These are phyloP conservation scores for Boletus rubropictus DNA, from an alignment of 768 basidiomycete species.

Conservation along the genomic window DNA sequence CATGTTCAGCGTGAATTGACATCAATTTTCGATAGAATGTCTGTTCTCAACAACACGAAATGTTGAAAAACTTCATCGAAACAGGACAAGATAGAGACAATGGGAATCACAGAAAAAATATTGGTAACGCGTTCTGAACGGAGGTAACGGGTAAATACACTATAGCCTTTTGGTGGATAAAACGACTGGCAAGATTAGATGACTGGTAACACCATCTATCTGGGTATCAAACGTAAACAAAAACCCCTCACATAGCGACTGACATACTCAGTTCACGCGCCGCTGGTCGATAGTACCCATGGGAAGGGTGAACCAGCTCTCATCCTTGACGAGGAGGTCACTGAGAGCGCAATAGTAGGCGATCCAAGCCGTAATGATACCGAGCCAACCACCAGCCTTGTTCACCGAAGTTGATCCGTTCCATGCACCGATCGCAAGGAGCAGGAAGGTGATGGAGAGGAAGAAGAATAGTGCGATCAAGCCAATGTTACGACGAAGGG, in stretches of 20 bases:
- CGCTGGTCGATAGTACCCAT: conserved; percentile 27
- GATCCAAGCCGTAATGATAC: conserved; percentile 41
- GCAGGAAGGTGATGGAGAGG: conserved; percentile 48
- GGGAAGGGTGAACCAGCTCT: conserved; percentile 39
- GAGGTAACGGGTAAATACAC: background rate
- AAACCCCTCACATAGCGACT: background rate
- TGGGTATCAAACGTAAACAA: conserved; percentile 4
- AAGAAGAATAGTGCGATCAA: conserved; percentile 47
- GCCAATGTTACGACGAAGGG: conserved; percentile 45
- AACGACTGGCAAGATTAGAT: conserved; percentile 10
- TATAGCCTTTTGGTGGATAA: background rate
- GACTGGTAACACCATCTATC: background rate
- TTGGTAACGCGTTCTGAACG: background rate
- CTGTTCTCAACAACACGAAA: no score
- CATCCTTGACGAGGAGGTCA: conserved; percentile 35
- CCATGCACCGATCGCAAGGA: conserved; percentile 40
- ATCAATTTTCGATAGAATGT: no score
- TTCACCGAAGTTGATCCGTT: conserved; percentile 12
- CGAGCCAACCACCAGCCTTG: conserved; percentile 42
- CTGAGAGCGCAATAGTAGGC: conserved; percentile 44
- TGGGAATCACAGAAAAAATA: background rate
- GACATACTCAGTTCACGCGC: background rate
- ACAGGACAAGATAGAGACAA: conserved; percentile 1
- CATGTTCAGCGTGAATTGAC: no score
- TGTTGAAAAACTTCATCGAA: background rate